Base-by-base conservation (phyloP, 2,329 filamentous ascomycete genomes). In the Lachnellula subtilissima region DNA sequence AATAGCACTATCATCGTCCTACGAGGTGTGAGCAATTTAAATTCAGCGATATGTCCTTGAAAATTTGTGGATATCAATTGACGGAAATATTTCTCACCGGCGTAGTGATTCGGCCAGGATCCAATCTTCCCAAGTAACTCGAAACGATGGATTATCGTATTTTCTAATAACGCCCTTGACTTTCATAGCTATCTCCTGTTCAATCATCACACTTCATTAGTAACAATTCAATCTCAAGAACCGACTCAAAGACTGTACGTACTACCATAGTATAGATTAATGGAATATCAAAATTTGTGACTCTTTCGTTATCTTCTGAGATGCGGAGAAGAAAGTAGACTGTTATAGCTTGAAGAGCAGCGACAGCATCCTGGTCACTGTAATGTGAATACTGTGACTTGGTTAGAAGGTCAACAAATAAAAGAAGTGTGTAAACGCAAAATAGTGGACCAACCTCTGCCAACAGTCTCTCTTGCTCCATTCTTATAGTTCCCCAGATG, bases 271-370 rank as follows among this genome's bases (percentile, higher is more conserved):
- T 60, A 12, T 46, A 4, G 19, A 64, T 60, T 25, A 63, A 25
- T 17, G 39, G 50, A 12, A 60, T 32, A 46, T 63, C 62, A 43
- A 59, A 63, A 48, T 55, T 43, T 2, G 55, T 60, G 3, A 50
- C 61, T 6, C 55, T 51, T 11, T 58, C 50, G 40, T 59, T 50
- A 11, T 54, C 43, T 52, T 64, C 62, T 6, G 55, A 57, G 4
- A 63, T 15, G 5, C 58, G 53, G 12, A 64, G 48, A 19, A 64
- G 50, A 14, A 61, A 48, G 42, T 64, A 64, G 1, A 64, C 28
- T 0, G 54, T 50, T 3, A 63, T 57, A 12, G 60, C 58, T 43
- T 64, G 62, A 17, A 62, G 52, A 22, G 62, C 60, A 50, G 60
- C 60, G 7, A 64, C 52, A 8, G 48, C 17, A 36, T 61, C 50